Base-by-base conservation (phyloP, 768 basidiomycete species). In the Leccinum broughii region DNA sequence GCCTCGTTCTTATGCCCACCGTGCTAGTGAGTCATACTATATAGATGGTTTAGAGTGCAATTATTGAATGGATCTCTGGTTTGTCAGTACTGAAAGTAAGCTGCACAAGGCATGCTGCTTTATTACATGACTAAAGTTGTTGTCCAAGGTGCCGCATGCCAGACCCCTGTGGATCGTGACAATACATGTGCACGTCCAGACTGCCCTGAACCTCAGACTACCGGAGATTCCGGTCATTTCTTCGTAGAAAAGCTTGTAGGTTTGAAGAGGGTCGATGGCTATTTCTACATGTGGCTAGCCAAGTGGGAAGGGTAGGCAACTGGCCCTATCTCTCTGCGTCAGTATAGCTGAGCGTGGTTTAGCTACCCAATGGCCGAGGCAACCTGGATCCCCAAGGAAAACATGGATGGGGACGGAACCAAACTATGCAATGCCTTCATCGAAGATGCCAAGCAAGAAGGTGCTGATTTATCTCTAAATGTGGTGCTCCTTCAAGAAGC, bases 1-100 rank as follows among this genome's bases (percentile, higher is more conserved):
- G 69, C 66, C 11, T 59, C 64, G 32, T 83, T 80, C 59, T 61
- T 65, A 15, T 85, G 83, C 61, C 83, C 81, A 14, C 65, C 73
- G 8, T 85, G 83, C 64, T 50, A 54, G 72, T 74, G 57, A 64
- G 72, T 66, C 3, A 4, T 6, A 41, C 30, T 39, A 3, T 5
- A 10, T n/a, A 6, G 9, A 22, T 48, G 3, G 4, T 15, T 30
- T 46, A 6, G 24, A 50, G 7, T 34, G 52, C 10, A 24, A 51
- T 55, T 35, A 14, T 30, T 61, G 30, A 66, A 32, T 14, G 10
- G 22, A 55, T 1, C 22, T 51, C 17, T 10, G 6, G 13, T 49
- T 5, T 3, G 4, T 28, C 39, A 73, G 71, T 8, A 55, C 3
- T 44, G 32, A 62, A 54, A 56, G 70, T 66, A 22, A 39, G 63